phyloP scores from a whole-genome alignment of 768 basidiomycete species.

The Lactarius quietus region DNA sequence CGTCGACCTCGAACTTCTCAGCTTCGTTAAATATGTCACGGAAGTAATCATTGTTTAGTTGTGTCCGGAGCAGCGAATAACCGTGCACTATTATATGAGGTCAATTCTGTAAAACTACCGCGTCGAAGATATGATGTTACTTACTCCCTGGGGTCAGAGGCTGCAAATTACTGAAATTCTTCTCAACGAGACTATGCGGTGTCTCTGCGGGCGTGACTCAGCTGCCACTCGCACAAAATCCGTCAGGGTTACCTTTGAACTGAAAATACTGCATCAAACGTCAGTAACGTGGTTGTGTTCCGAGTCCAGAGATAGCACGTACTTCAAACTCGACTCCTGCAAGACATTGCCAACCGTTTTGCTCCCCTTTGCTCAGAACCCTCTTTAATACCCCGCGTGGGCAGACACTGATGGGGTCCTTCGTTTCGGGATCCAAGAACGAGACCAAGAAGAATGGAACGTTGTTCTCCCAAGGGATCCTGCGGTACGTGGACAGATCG shows the following conservation, averaged over 20 bases:
- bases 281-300: neutral
- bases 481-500: slow-evolving; percentile 82
- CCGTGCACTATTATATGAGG: slow-evolving; percentile 73
- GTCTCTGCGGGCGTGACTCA: slow-evolving; percentile 55
- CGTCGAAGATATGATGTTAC: slow-evolving; percentile 32
- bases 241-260: slow-evolving; percentile 62
- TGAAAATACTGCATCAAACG: slow-evolving; percentile 68
- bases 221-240: neutral
- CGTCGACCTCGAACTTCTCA: slow-evolving; percentile 63
- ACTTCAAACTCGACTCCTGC: slow-evolving; percentile 97
- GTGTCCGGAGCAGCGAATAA: slow-evolving; percentile 88
- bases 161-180: slow-evolving; percentile 68
- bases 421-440: slow-evolving; percentile 85
- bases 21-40: slow-evolving; percentile 80
- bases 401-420: slow-evolving; percentile 71
- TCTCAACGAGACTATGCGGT: slow-evolving; percentile 66
- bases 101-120: neutral
- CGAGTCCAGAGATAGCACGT: slow-evolving; percentile 3
- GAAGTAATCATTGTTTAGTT: slow-evolving; percentile 88
- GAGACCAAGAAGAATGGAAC: slow-evolving; percentile 92
- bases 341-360: slow-evolving; percentile 56
- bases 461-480: slow-evolving; percentile 88
- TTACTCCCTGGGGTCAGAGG: slow-evolving; percentile 91
- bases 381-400: slow-evolving; percentile 78
- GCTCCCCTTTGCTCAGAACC: slow-evolving; percentile 48